These are phyloP conservation scores for Craterostigma plantagineum DNA, from an alignment of 257 asterid species.

Conservation along the genomic window DNA sequence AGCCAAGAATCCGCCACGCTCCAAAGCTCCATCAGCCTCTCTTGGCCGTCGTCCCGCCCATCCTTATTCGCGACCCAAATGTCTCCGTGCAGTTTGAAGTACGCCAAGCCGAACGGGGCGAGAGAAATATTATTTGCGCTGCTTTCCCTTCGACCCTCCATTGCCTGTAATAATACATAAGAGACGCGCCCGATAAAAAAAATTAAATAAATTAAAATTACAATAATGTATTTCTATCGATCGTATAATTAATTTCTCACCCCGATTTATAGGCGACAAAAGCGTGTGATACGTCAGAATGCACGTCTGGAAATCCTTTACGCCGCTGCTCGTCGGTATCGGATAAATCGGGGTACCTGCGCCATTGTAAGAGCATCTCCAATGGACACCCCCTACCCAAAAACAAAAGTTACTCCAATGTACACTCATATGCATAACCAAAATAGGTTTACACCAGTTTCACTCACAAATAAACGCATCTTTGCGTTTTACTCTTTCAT, in stretches of 20 bases:
- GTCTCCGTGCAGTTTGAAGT: slow-evolving; percentile 53
- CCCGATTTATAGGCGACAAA: slow-evolving; percentile 49
- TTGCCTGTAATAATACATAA: no score
- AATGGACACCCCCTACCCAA: no score
- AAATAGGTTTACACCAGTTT: no score
- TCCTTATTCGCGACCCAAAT: slow-evolving; percentile 34
- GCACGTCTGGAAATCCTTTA: slow-evolving; percentile 46
- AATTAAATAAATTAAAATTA: no score
- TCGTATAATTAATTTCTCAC: background rate
- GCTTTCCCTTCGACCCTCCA: background rate
- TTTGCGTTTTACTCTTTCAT: no score
- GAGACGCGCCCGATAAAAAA: background rate
- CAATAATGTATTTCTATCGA: no score
- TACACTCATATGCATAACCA: no score
- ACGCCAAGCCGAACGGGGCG: slow-evolving; percentile 69
- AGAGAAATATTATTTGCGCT: slow-evolving; percentile 12
- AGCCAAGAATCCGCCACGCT: slow-evolving; percentile 94
- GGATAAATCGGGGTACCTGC: slow-evolving; percentile 80
- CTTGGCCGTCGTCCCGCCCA: slow-evolving; percentile 29
- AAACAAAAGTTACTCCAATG: no score
- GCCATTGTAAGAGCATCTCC: no score
- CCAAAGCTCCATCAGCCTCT: slow-evolving; percentile 38
- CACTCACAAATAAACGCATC: no score
- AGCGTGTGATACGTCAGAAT: slow-evolving; percentile 75
- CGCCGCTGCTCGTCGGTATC: slow-evolving; percentile 42